phyloP scores from a whole-genome alignment of 2,329 filamentous ascomycete species.

The Fusarium circinatum region DNA sequence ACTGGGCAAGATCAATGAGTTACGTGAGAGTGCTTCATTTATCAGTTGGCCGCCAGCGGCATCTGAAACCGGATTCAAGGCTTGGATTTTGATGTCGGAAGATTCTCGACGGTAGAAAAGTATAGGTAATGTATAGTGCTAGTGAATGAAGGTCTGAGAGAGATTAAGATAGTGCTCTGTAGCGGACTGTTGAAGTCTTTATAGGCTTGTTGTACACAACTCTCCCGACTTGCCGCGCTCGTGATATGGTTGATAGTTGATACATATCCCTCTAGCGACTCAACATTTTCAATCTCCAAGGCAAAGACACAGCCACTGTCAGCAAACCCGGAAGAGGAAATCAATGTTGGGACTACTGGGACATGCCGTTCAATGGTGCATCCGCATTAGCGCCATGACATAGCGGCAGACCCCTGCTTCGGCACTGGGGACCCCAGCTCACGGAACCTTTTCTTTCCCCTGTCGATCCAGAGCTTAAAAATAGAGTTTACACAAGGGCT shows the following conservation, averaged over 20 bases:
- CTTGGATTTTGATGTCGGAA: fast-evolving
- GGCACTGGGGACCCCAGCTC: background rate
- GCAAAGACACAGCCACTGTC: background rate
- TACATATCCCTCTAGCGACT: background rate
- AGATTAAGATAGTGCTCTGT: no score
- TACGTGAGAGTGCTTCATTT: no score
- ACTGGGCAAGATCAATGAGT: no score
- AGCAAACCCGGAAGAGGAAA: background rate
- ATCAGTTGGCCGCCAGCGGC: no score
- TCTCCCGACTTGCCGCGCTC: background rate
- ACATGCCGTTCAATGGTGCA: background rate
- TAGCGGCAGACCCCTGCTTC: background rate
- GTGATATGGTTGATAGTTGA: background rate
- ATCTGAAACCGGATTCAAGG: no score
- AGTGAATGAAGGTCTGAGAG: no score
- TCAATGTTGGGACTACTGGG: background rate
- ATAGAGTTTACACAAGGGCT: background rate
- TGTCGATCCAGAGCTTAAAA: background rate
- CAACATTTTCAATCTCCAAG: background rate
- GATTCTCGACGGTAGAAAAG: no score
- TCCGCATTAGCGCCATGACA: background rate
- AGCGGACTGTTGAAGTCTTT: no score
- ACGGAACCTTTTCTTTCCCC: no score
- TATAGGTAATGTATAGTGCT: no score
- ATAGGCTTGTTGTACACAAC: background rate